A percentile compares a stretch with the other conserved stretches of the same genome.
Evolutionary conservation across 345 rosid genomes (phyloP).

Genomic region (Linum usitatissimum): DNA sequence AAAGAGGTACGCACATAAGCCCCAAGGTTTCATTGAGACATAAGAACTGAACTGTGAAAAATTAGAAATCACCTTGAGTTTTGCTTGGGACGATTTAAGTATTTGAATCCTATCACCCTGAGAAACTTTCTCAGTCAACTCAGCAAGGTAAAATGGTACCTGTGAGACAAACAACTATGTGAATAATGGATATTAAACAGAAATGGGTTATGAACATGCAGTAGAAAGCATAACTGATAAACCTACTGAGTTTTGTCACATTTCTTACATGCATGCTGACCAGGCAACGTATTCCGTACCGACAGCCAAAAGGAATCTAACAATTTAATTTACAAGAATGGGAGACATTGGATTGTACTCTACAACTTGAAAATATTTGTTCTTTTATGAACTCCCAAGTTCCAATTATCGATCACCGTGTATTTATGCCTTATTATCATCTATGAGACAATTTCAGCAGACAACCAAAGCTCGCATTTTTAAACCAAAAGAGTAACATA

Average conservation of each 20-base stretch:
- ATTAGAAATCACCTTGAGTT: constrained; percentile 49
- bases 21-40: not conserved
- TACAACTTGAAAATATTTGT: not conserved
- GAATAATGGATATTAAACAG: not conserved
- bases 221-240: not conserved
- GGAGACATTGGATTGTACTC: not conserved
- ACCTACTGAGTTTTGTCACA: not conserved
- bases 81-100: constrained; percentile 44
- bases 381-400: too few species aligned
- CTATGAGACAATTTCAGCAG: too few species aligned
- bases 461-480: not conserved
- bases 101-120: constrained; percentile 56
- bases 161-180: not conserved
- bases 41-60: not conserved
- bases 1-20: not conserved
- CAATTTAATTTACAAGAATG: not conserved
- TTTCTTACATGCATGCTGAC: not conserved
- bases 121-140: constrained; percentile 55
- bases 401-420: too few species aligned
- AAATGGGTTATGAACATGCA: not conserved
- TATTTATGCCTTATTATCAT: too few species aligned
- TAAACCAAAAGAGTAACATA: not conserved
- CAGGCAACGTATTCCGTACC: not conserved
- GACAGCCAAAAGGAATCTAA: not conserved
- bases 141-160: constrained; percentile 61